Conservation (phyloP, 495 filamentous ascomycete genomes). For the Podospora bellae-mahoneyi region DNA sequence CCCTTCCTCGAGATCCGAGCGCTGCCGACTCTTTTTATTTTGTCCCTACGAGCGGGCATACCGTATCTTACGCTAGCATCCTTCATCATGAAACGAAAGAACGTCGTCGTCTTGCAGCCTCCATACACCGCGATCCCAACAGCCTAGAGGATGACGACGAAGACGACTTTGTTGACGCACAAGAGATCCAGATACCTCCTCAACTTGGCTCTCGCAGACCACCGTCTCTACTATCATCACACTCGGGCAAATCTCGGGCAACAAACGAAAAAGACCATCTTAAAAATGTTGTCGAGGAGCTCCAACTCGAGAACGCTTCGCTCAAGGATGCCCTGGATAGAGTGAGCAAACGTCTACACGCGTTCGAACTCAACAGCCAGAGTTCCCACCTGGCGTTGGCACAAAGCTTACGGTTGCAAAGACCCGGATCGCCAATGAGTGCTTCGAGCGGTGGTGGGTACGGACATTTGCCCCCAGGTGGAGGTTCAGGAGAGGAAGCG, state of each 20-base stretch:
- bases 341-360: conserved; percentile 70
- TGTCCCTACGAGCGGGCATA: conserved; percentile 85
- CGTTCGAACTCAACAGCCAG: conserved; percentile 83
- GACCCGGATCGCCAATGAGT: conserved; percentile 41
- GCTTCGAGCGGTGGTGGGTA: conserved; percentile 32
- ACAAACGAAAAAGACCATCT: conserved; percentile 29
- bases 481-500: conserved; percentile 28
- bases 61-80: conserved; percentile 84
- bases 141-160: conserved; percentile 49
- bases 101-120: conserved; percentile 48
- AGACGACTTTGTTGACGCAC: conserved; percentile 82
- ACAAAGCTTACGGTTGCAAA: conserved; percentile 70
- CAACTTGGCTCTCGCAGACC: conserved; percentile 26
- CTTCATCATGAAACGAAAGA: conserved; percentile 68
- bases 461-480: neutral
- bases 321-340: conserved; percentile 73
- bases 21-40: conserved; percentile 83
- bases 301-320: conserved; percentile 74
- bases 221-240: conserved; percentile 23
- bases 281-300: conserved; percentile 64
- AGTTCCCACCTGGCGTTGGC: conserved; percentile 74
- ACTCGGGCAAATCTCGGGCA: conserved; percentile 19
- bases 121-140: conserved; percentile 30
- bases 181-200: conserved; percentile 53
- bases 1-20: conserved; percentile 42